These are phyloP conservation scores for Backusella luteola DNA, from an alignment of 192 early-diverging fungal species.

Conservation along the genomic window DNA sequence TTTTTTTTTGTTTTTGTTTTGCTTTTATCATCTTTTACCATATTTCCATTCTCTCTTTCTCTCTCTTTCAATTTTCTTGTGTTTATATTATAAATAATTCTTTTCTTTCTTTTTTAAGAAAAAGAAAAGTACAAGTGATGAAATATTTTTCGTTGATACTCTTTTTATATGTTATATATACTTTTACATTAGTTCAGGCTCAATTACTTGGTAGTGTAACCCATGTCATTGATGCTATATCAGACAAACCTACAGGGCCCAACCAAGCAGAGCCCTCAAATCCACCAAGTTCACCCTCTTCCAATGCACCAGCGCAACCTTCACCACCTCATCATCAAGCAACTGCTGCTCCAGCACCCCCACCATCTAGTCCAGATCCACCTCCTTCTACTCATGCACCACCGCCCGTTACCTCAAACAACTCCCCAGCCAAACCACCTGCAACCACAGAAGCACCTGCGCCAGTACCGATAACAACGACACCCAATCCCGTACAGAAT, in stretches of 20 bases:
- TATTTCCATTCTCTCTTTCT: neutral
- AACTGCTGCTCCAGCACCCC: neutral
- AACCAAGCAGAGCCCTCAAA: neutral
- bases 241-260: neutral
- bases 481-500: neutral
- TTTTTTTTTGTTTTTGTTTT: neutral
- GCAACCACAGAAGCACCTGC: neutral
- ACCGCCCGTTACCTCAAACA: neutral
- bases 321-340: neutral
- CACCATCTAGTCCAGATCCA: neutral
- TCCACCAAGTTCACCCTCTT: neutral
- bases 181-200: neutral
- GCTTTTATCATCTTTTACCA: neutral
- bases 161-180: neutral
- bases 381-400: neutral
- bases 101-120: neutral
- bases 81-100: neutral
- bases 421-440: neutral
- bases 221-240: constrained; percentile 1
- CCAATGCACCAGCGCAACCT: neutral
- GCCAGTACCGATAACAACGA: neutral
- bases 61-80: neutral
- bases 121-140: neutral
- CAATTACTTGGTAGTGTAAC: neutral
- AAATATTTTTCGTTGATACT: neutral